phyloP scores from a whole-genome alignment of 805 yeast species.

The Saturnispora sanitii region DNA sequence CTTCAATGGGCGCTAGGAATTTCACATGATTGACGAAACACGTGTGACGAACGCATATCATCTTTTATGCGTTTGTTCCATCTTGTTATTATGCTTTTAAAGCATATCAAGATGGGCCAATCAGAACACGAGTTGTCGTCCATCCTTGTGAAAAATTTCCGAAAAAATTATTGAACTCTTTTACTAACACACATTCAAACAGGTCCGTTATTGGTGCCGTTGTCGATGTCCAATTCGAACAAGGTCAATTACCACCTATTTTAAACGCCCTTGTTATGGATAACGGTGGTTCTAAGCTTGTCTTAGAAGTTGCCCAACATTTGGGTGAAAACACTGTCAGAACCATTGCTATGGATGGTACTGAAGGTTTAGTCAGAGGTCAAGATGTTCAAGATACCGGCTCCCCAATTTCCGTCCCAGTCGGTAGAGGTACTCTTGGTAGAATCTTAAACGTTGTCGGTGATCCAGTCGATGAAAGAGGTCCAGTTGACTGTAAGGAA shows the following conservation, averaged over 20 bases:
- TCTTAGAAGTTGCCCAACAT: conserved; percentile 98
- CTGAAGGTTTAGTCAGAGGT: conserved; percentile 99
- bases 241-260: conserved; percentile 94
- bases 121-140: neutral
- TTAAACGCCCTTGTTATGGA: conserved; percentile 91
- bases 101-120: neutral
- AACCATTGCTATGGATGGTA: conserved; percentile 99
- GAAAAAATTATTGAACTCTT: no score
- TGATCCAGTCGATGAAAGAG: conserved; percentile 99
- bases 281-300: conserved; percentile 59
- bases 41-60: no score
- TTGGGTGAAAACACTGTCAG: conserved; percentile 99
- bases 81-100: neutral
- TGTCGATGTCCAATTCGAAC: conserved; percentile 98
- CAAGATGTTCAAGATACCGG: conserved; percentile 87
- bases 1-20: neutral
- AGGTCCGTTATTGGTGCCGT: conserved; percentile 99
- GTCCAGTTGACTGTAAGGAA: conserved; percentile 88
- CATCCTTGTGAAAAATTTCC: neutral
- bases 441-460: conserved; percentile 97
- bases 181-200: conserved; percentile 20
- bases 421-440: conserved; percentile 98
- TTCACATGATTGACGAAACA: no score
- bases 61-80: neutral
- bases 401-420: conserved; percentile 97